Conservation (phyloP, 345 rosid genomes). For the Arabidopsis suecica region DNA sequence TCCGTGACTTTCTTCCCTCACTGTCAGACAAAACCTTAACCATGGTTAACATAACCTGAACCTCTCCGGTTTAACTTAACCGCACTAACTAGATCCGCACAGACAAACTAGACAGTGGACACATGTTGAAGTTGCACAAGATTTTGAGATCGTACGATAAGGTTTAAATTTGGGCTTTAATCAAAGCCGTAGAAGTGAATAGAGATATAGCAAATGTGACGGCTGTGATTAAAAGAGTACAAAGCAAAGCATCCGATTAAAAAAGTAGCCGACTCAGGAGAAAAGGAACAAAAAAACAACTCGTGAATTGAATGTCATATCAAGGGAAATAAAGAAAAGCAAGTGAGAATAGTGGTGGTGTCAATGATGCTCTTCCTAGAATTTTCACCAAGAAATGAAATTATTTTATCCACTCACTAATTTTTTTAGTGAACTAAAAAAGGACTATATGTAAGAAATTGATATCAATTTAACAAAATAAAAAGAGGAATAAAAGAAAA, state of each 20-base stretch:
- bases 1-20: conserved; percentile 44
- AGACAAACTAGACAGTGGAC: conserved; percentile 45
- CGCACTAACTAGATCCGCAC: conserved; percentile 19
- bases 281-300: conserved; percentile 44
- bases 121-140: conserved; percentile 40
- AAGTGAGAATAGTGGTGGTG: conserved; percentile 29
- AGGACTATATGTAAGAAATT: background rate
- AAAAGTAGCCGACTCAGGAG: conserved; percentile 47
- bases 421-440: background rate
- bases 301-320: conserved; percentile 48
- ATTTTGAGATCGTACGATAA: conserved; percentile 28
- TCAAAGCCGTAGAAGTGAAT: conserved; percentile 29
- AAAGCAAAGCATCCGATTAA: conserved; percentile 40
- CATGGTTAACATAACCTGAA: conserved; percentile 18
- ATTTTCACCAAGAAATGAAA: conserved; percentile 6
- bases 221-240: conserved; percentile 19
- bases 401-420: conserved; percentile 31
- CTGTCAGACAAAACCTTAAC: conserved; percentile 39
- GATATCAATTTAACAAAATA: background rate
- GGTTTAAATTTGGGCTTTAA: conserved; percentile 25
- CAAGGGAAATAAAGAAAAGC: conserved; percentile 13
- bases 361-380: conserved; percentile 34
- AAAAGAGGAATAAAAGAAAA: background rate
- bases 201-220: conserved; percentile 7
- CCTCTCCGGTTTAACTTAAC: conserved; percentile 21